Conservation (phyloP, 495 filamentous ascomycete species). For the Extremus antarcticus region DNA sequence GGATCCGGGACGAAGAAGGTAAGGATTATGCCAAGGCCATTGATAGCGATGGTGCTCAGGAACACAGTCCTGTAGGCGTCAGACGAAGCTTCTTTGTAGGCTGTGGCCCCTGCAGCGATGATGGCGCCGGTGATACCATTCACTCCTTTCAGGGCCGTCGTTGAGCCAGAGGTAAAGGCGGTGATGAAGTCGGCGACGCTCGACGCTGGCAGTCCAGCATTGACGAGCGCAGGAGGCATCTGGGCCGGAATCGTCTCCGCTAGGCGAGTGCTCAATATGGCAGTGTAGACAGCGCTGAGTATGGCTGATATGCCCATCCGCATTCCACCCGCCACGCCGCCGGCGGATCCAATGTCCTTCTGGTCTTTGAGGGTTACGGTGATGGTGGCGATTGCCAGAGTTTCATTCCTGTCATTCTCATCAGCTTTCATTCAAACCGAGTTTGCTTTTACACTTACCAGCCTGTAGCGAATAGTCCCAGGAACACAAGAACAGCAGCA, state of each 20-base stretch:
- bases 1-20: constrained; percentile 21
- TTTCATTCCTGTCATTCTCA: constrained; percentile 12
- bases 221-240: constrained; percentile 5
- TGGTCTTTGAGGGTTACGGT: constrained; percentile 17
- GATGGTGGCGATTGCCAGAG: constrained; percentile 21
- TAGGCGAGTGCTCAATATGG: constrained; percentile 17
- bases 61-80: constrained; percentile 24
- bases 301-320: constrained; percentile 19
- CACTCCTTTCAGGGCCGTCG: constrained; percentile 9
- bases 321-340: constrained; percentile 17
- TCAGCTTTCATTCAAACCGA: not conserved
- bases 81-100: constrained; percentile 20
- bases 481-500: not conserved
- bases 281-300: constrained; percentile 13
- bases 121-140: constrained; percentile 16
- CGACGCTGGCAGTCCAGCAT: constrained; percentile 16
- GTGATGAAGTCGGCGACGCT: constrained; percentile 13
- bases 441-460: not conserved
- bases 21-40: constrained; percentile 16
- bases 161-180: constrained; percentile 11
- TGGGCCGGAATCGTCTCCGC: constrained; percentile 9
- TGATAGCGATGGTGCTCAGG: constrained; percentile 18
- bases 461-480: not conserved
- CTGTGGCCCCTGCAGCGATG: constrained; percentile 9
- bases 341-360: constrained; percentile 23